Base-by-base conservation (phyloP, 2,329 filamentous ascomycete genomes). In the Chrysoporthe deuterocubensis region DNA sequence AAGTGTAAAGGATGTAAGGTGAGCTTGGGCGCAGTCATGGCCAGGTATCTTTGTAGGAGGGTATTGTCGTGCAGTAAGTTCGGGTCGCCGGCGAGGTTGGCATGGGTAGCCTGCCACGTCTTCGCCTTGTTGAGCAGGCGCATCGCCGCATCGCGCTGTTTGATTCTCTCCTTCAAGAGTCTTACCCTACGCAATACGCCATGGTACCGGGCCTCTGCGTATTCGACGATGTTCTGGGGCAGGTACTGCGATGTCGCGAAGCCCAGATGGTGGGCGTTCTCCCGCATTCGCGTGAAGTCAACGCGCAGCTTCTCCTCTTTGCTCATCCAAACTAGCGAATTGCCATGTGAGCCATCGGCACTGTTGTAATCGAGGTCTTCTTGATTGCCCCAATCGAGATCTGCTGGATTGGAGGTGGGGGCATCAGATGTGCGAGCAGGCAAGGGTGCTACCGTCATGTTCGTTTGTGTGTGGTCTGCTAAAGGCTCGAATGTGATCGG, bases 251-350 rank as follows among this genome's bases (percentile, higher is more conserved):
- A 66, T 32, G 34, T 61, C 3, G 46, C 52, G 13, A 44, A 40
- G 21, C 60, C 52, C 43, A 67, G 26, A 32, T 67, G 64, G 26
- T 32, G 34, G 13, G 64, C 67, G 21, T 13, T 57, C 43, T 66
- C 59, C 3, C 40, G 59, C 64, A 69, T 43, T 44, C 64, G 64
- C 16, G 50, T 37, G n/a, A 63, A 67, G 32, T 62, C 43, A 44
- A 52, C n/a, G 16, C 64, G 61, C 34, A 67, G 26, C 26, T 61
- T 59, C 54, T 66, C 67, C 40, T 67, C 42, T 32, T 67, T 44
- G 56, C 67, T 69, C n/a, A 54, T 18, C 67, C 64, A 69, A 40
- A n/a, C 32, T 14, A 14, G 14, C 16, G 50, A 62, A 34, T 50
- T 42, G 13, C 21, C 32, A 21, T 26, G 32, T 11, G 13, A 34